Conservation (phyloP, 306 rosid genomes). For the Vigna radiata region DNA sequence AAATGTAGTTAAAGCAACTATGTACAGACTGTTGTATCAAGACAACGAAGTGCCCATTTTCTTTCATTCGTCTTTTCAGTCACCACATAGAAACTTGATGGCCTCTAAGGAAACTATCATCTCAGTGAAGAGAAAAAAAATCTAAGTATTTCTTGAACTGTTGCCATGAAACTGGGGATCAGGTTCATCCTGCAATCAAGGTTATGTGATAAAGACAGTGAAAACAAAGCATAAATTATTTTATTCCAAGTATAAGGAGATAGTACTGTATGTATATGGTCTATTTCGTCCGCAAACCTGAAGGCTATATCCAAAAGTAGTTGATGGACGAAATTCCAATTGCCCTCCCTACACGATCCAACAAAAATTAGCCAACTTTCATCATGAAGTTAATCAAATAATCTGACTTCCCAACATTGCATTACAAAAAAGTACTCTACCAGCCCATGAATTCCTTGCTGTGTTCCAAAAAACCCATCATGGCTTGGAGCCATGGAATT, state of each 20-base stretch:
- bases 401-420: conserved; percentile 17
- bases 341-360: conserved; percentile 69
- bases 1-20: conserved; percentile 19
- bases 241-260: conserved; percentile 33
- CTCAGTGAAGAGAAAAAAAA: conserved; percentile 29
- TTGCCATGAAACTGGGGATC: conserved; percentile 75
- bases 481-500: conserved; percentile 76
- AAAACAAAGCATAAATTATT: conserved; percentile 35
- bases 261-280: neutral
- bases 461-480: conserved; percentile 77
- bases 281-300: conserved; percentile 64
- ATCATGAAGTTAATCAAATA: neutral
- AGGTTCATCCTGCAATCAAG: conserved; percentile 68
- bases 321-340: conserved; percentile 73
- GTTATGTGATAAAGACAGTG: conserved; percentile 37
- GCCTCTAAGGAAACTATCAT: conserved; percentile 33
- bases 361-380: conserved; percentile 36
- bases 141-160: conserved; percentile 70
- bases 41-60: conserved; percentile 30
- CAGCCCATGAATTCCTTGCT: conserved; percentile 86
- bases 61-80: conserved; percentile 34
- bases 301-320: conserved; percentile 72
- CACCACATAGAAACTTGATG: conserved; percentile 25
- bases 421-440: conserved; percentile 48
- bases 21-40: conserved; percentile 26